phyloP scores from a whole-genome alignment of 2,329 filamentous ascomycete genomes.

The Penicillium sp. region DNA sequence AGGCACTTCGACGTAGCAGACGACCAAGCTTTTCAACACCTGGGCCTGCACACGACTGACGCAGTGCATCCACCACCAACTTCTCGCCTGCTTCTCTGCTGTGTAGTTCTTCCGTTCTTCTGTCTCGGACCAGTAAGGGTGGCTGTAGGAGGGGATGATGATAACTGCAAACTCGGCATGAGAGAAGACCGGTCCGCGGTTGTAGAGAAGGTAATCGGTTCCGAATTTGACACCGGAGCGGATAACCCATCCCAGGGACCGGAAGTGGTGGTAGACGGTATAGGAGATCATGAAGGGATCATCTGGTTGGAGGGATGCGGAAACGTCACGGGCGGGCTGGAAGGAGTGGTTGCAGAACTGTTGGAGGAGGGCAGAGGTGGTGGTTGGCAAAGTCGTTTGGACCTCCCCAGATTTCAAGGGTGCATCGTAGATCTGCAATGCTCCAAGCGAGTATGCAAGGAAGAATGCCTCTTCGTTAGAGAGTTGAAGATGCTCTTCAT shows the following conservation, averaged over 20 bases:
- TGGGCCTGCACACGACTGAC: slow-evolving; percentile 86
- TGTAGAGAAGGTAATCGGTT: slow-evolving; percentile 91
- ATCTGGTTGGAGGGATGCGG: slow-evolving; percentile 61
- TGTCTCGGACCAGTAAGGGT: slow-evolving; percentile 65
- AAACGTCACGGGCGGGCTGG: slow-evolving; percentile 57
- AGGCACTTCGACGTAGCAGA: slow-evolving; percentile 90
- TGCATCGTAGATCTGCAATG: slow-evolving; percentile 58
- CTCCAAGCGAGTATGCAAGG: slow-evolving; percentile 75
- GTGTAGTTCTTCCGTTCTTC: slow-evolving; percentile 51
- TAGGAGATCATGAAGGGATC: slow-evolving; percentile 85
- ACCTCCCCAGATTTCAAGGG: slow-evolving; percentile 14
- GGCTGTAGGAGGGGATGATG: slow-evolving; percentile 76
- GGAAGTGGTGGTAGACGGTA: slow-evolving; percentile 90
- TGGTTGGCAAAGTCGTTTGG: slow-evolving; percentile 40
- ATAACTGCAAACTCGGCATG: slow-evolving; percentile 91
- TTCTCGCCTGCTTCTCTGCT: slow-evolving; percentile 45
- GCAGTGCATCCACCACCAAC: slow-evolving; percentile 66
- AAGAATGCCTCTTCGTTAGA: slow-evolving; percentile 91
- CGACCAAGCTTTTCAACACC: slow-evolving; percentile 82
- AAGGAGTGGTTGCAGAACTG: slow-evolving; percentile 69
- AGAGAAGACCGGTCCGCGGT: slow-evolving; percentile 86
- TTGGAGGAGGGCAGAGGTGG: slow-evolving; percentile 58
- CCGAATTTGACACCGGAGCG: slow-evolving; percentile 92
- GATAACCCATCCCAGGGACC: slow-evolving; percentile 91
- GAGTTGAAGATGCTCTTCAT: slow-evolving; percentile 86